Evolutionary conservation across 2,329 filamentous ascomycete species (phyloP).

Genomic region (Hysterium pulicare): DNA sequence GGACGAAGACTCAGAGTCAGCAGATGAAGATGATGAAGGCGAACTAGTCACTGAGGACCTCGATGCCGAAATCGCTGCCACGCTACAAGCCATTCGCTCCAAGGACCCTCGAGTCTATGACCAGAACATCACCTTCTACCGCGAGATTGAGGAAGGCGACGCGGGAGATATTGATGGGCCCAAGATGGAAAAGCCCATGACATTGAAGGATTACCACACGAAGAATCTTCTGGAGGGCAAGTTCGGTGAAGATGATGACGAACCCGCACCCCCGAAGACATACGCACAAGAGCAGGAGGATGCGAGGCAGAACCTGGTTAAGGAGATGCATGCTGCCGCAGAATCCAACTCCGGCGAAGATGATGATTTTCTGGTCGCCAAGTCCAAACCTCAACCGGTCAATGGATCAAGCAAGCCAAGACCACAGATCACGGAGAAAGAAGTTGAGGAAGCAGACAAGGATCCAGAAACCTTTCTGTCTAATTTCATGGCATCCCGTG

Average conservation of each 20-base stretch:
- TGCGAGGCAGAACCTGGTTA: conserved; percentile 72
- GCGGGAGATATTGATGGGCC: conserved; percentile 43
- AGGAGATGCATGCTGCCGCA: conserved; percentile 69
- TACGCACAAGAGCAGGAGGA: conserved; percentile 87
- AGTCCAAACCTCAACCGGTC: conserved; percentile 47
- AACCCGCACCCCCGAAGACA: conserved; percentile 60
- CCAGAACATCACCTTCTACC: conserved; percentile 73
- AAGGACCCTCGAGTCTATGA: conserved; percentile 94
- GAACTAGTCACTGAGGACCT: conserved; percentile 81
- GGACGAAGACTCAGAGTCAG: conserved; percentile 51
- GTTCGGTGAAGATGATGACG: conserved; percentile 56
- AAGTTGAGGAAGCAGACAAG: conserved; percentile 73
- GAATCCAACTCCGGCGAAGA: conserved; percentile 50
- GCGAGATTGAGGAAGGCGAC: conserved; percentile 60
- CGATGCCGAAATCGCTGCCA: conserved; percentile 83
- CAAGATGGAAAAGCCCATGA: conserved; percentile 80
- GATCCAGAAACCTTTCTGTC: conserved; percentile 91
- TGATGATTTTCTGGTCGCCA: conserved; percentile 73
- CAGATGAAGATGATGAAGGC: conserved; percentile 86
- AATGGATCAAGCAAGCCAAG: conserved; percentile 30
- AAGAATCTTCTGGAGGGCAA: conserved; percentile 79
- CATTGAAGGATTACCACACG: conserved; percentile 84
- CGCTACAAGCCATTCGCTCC: conserved; percentile 78
- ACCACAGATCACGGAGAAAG: conserved; percentile 44
- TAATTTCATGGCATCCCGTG: conserved; percentile 88